phyloP scores from a whole-genome alignment of 192 early-diverging fungal genomes.

The Mortierella claussenii region DNA sequence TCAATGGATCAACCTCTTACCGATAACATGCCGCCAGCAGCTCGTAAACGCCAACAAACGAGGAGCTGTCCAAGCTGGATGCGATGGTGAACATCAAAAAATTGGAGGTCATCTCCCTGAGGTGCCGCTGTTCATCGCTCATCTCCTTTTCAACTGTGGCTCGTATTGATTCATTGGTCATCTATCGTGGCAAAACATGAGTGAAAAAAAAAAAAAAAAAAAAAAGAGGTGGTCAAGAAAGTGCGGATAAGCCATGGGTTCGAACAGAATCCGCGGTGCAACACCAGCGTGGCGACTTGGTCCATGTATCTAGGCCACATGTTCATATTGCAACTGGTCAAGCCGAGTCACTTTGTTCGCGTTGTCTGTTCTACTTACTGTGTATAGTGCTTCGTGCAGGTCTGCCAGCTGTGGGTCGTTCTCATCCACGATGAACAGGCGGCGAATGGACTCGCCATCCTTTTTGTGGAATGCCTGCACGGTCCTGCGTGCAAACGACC shows the following conservation, averaged over 20 bases:
- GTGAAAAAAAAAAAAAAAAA: background rate
- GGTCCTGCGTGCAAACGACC: slow-evolving; percentile 13
- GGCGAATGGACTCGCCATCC: slow-evolving; percentile 13
- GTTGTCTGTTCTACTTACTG: slow-evolving; percentile 8
- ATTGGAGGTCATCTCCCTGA: slow-evolving; percentile 33
- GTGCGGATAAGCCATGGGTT: too few species aligned
- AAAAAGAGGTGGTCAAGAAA: too few species aligned
- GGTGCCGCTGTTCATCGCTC: background rate
- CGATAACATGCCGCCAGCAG: slow-evolving; percentile 24
- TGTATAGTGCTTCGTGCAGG: slow-evolving; percentile 23
- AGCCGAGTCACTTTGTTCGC: background rate
- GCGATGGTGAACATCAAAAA: slow-evolving; percentile 35
- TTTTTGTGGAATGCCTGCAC: slow-evolving; percentile 15
- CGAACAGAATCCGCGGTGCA: too few species aligned
- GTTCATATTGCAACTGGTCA: background rate
- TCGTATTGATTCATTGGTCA: slow-evolving; percentile 28
- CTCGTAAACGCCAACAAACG: slow-evolving; percentile 20
- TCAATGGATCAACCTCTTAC: too few species aligned
- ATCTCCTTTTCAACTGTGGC: slow-evolving; percentile 6
- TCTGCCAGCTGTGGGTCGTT: background rate
- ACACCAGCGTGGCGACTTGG: background rate
- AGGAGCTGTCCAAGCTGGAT: slow-evolving; percentile 20
- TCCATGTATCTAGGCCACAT: background rate
- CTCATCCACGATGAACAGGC: slow-evolving; percentile 29
- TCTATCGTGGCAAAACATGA: too few species aligned